Evolutionary conservation across 75 land plant genomes (phyloP), one percentile per base, ranked within the genome.

Genomic region (Isoetes taiwanensis): DNA sequence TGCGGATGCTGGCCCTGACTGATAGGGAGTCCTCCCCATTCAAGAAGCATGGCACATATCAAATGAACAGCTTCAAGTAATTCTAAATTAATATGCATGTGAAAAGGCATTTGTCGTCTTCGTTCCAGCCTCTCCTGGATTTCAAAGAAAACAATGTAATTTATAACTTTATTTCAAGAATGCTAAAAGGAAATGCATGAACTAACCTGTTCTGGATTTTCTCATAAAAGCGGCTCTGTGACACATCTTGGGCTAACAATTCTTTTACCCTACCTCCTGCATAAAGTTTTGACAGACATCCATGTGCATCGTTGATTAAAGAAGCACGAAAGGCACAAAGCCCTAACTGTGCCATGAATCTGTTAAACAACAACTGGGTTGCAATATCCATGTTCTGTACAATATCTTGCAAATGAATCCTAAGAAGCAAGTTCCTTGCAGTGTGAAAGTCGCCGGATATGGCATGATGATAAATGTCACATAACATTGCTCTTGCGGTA

Each of bases 401-500:
- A 26, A 66, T 73, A 48, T 90, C 96, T 70, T 90, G 90, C 68
- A 90, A 46, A 32, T 85, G 90, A 62, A 90, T 90, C 96, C 80
- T 85, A 30, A 90, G 58, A 61, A 90, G 56, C 64, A 90, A 58
- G 58, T 90, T 90, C 37, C 96, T 70, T 3, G 86, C 69, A 39
- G 48, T 71, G 48, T 80, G 64, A 56, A 84, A 90, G 54, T 90
- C 86, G 46, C 80, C 91, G 21, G 70, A 57, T 25, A 90, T 70
- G 16, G 91, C 83, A 76, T 82, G 86, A 39, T 89, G 86, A 59
- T 89, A 89, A 21, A 89, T 89, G 64, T 89, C 96, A 70, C 90
- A 89, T 20, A 89, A 86, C 91, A 89, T 79, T 8, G 96, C 96
- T 53, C 96, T 73, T 23, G 96, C 91, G n/a, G n/a, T n/a, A n/a